Conservation (phyloP, 2,329 filamentous ascomycete species). For the Aspergillus luchuensis region DNA sequence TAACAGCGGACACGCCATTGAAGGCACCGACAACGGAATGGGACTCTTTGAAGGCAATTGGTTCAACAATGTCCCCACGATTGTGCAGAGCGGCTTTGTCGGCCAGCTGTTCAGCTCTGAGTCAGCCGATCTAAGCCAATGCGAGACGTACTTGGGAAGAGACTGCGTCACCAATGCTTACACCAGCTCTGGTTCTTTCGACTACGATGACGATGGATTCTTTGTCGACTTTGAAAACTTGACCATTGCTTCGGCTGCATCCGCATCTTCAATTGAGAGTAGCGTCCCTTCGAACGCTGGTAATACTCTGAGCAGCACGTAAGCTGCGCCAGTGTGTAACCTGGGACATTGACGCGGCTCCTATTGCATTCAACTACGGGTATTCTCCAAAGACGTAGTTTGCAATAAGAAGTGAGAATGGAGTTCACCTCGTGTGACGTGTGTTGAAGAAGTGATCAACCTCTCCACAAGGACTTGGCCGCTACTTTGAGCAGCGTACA, state of each 20-base stretch:
- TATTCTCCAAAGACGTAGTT: no score
- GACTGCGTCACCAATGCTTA: neutral
- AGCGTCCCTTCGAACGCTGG: neutral
- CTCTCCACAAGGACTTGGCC: no score
- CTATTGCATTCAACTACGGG: no score
- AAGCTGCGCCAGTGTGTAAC: no score
- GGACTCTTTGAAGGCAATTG: conserved; percentile 50
- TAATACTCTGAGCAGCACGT: neutral
- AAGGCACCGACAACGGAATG: conserved; percentile 23
- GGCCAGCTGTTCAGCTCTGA: neutral
- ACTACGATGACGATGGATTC: neutral
- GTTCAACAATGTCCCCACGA: conserved; percentile 39
- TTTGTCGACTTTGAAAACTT: neutral
- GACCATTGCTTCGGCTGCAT: neutral
- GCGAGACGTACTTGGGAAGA: neutral
- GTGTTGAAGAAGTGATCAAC: no score
- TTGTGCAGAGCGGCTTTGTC: neutral
- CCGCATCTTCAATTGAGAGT: neutral
- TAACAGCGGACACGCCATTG: conserved; percentile 50
- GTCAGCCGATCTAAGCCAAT: neutral
- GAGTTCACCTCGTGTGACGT: no score
- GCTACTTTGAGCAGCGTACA: no score
- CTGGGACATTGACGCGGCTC: no score
- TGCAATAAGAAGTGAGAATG: no score
- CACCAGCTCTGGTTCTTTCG: neutral